Conservation (phyloP, 164 flowering plant species). For the Stephania cephalantha region DNA sequence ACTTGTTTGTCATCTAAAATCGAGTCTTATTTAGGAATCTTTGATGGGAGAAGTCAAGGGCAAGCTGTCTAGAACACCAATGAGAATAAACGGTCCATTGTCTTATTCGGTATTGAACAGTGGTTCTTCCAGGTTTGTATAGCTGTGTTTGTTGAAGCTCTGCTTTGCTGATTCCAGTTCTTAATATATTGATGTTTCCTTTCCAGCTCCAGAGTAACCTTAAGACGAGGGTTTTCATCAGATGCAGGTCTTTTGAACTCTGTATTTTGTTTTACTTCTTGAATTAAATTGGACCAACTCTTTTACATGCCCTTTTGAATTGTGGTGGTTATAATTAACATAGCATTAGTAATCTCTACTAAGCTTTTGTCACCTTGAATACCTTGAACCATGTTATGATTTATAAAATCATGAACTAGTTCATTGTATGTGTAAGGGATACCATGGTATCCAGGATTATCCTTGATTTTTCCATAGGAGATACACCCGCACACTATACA, state of each 20-base stretch:
- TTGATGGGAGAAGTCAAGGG: conserved; percentile 19
- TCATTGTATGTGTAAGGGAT: too few relatives aligned
- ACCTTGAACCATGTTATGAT: too few relatives aligned
- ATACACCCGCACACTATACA: too few relatives aligned
- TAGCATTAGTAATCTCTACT: not conserved
- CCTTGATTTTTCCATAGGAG: too few relatives aligned
- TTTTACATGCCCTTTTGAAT: not conserved
- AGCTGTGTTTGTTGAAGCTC: not conserved
- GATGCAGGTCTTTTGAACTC: conserved; percentile 41
- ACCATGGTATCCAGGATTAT: too few relatives aligned
- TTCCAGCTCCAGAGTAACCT: conserved; percentile 31
- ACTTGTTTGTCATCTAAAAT: not conserved
- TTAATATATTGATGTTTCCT: not conserved
- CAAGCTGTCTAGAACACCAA: conserved; percentile 18
- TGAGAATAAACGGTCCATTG: conserved; percentile 14
- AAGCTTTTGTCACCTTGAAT: not conserved
- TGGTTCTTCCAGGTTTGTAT: conserved; percentile 22
- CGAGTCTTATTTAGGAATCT: conserved; percentile 21
- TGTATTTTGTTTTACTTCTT: not conserved
- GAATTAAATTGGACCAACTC: not conserved
- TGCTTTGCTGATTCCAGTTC: not conserved
- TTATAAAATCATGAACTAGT: too few relatives aligned
- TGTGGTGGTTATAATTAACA: not conserved
- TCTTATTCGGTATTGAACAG: conserved; percentile 13
- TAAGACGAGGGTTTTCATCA: conserved; percentile 41